Evolutionary conservation across 129 eudicot species (phyloP), one percentile per base, ranked within the genome.

Genomic region (Erigeron canadensis): DNA sequence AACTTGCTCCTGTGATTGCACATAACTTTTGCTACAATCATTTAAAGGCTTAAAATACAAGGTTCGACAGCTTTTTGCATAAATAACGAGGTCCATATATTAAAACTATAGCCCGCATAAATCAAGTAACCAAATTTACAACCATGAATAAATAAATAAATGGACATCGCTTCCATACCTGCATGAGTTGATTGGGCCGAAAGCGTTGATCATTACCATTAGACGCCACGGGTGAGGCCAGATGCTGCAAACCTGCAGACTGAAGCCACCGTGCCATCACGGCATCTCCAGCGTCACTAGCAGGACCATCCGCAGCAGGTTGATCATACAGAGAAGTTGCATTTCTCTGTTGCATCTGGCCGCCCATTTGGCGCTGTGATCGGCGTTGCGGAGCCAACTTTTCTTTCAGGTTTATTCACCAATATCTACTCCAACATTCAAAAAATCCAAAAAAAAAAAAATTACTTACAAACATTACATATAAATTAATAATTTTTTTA

Each of bases 211-310:
- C 97, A 60, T 73, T 79, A 10, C 85, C 88, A 18, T 83, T 86
- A 58, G 98, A 86, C 10, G 91, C 89, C 95, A 87, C 50, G 41
- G 98, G 98, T 54, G 98, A 94, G 81, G 97, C 98, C 97, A 94
- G 91, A 94, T 94, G 98, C 85, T 94, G 98, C 80, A 94, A 75
- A 67, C 98, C 98, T 7, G 98, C 98, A 38, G 98, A 94, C 73
- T 94, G 97, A 58, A 94, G 97, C 98, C 98, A 94, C 75, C 98
- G 79, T 38, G 98, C 97, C 98, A 86, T 94, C 67, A 94, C 98
- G 1, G 98, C 98, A 77, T 94, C 98, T 38, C 97, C 96, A 41
- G 98, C 97, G 41, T 90, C 96, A 21, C 66, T 70, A 58, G 77
- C 69, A 16, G 86, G 80, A 69, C 86, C 83, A 42, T 85, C 81